These are phyloP conservation scores for Hemileia vastatrix DNA, from an alignment of 1,284 basidiomycete species.

Conservation along the genomic window DNA sequence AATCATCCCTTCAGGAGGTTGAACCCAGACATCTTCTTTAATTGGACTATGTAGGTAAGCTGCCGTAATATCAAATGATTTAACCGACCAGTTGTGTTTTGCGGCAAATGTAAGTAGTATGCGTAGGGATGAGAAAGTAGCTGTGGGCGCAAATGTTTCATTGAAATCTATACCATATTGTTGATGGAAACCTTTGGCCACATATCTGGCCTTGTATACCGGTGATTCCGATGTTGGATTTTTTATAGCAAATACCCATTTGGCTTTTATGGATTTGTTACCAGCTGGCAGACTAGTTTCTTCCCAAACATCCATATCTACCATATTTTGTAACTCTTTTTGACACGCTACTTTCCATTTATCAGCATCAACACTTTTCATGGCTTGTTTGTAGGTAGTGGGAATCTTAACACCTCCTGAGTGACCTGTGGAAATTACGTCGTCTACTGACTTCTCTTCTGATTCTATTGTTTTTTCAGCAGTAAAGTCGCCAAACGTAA, in stretches of 20 bases:
- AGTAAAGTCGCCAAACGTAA: too few relatives aligned
- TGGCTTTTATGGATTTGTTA: neutral
- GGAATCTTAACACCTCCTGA: too few relatives aligned
- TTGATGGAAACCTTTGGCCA: neutral
- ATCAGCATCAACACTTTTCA: neutral
- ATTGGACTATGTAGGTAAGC: slow-evolving; percentile 3
- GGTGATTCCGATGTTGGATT: neutral
- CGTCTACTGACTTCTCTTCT: too few relatives aligned
- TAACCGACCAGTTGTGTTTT: neutral
- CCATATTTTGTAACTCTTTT: neutral
- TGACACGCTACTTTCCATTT: neutral
- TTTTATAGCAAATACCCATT: slow-evolving; percentile 6
- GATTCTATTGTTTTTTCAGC: too few relatives aligned
- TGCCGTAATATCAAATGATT: neutral
- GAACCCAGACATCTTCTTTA: neutral
- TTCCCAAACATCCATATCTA: neutral
- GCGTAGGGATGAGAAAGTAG: neutral
- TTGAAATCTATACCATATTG: neutral
- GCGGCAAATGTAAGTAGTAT: neutral
- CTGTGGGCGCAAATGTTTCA: neutral
- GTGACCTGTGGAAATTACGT: too few relatives aligned
- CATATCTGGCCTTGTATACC: neutral
- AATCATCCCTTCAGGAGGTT: neutral
- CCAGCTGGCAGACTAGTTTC: neutral
- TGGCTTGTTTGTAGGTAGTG: neutral